phyloP scores from a whole-genome alignment of 1,284 basidiomycete genomes.

The Kalmanozyma brasiliensis region DNA sequence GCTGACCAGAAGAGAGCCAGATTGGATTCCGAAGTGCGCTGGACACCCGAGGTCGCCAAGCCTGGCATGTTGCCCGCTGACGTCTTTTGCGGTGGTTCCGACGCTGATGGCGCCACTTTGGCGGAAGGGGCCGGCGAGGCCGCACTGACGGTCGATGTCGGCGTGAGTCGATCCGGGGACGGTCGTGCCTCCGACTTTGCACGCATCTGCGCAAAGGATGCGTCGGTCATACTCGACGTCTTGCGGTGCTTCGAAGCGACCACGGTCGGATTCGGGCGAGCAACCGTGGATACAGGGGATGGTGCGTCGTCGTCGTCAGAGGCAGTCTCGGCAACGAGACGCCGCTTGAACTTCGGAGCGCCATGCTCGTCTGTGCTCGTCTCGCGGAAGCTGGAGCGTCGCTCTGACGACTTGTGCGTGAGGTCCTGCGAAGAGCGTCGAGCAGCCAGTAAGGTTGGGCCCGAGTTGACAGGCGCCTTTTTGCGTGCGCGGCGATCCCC shows the following conservation, averaged over 20 bases:
- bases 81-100: conserved; percentile 14
- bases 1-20: conserved; percentile 66
- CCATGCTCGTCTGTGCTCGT: conserved; percentile 22
- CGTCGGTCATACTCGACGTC: conserved; percentile 44
- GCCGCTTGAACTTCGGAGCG: conserved; percentile 26
- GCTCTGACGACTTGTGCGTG: conserved; percentile 22
- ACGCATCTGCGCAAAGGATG: conserved; percentile 15
- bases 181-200: conserved; percentile 19
- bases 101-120: conserved; percentile 25
- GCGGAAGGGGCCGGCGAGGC: conserved; percentile 8
- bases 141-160: conserved; percentile 3
- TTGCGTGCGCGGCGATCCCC: conserved; percentile 53
- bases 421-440: conserved; percentile 29
- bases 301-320: conserved; percentile 35
- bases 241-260: conserved; percentile 39
- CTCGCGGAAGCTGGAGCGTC: conserved; percentile 45
- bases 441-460: conserved; percentile 34
- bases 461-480: conserved; percentile 38
- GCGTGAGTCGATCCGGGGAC: conserved; percentile 19
- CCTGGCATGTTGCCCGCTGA: conserved; percentile 38
- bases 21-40: conserved; percentile 65
- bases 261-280: conserved; percentile 5
- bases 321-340: conserved; percentile 36
- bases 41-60: conserved; percentile 63
- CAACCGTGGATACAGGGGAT: conserved; percentile 1